Conservation (phyloP, 768 basidiomycete genomes). For the Boletus huronensis region DNA sequence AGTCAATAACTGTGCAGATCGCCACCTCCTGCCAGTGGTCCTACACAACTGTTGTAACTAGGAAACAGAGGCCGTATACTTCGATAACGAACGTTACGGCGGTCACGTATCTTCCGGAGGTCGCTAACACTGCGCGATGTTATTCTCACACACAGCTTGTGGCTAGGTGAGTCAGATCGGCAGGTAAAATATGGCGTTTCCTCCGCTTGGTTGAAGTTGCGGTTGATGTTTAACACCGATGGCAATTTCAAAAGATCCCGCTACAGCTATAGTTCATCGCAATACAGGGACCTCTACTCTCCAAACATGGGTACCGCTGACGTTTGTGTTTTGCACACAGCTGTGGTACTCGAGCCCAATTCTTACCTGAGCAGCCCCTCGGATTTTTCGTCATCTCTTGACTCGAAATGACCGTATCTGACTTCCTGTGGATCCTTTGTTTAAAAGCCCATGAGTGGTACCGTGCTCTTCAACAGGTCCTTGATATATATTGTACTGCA, state of each 20-base stretch:
- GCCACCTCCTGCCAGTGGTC: neutral
- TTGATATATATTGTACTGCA: constrained; percentile 1
- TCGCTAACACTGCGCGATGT: constrained; percentile 3
- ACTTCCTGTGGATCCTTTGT: constrained; percentile 23
- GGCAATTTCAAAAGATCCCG: constrained; percentile 10
- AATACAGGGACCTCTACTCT: constrained; percentile 6
- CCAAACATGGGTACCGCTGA: constrained; percentile 18
- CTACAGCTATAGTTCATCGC: constrained; percentile 15
- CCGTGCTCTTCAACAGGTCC: constrained; percentile 5
- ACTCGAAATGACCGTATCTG: constrained; percentile 21
- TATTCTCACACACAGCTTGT: constrained; percentile 32
- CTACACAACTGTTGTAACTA: neutral
- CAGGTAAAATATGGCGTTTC: constrained; percentile 27
- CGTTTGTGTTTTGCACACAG: constrained; percentile 11
- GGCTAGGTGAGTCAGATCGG: constrained; percentile 28
- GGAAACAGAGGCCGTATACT: neutral
- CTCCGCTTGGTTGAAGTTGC: constrained; percentile 11
- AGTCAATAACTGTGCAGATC: neutral
- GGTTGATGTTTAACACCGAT: constrained; percentile 21
- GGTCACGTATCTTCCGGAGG: constrained; percentile 8
- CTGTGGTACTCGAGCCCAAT: constrained; percentile 15
- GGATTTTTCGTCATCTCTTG: constrained; percentile 21
- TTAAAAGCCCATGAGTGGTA: constrained; percentile 20
- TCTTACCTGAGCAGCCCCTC: constrained; percentile 6
- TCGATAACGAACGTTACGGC: neutral